Base-by-base conservation (phyloP, 2,329 filamentous ascomycete species). In the Rachicladosporium sp. region DNA sequence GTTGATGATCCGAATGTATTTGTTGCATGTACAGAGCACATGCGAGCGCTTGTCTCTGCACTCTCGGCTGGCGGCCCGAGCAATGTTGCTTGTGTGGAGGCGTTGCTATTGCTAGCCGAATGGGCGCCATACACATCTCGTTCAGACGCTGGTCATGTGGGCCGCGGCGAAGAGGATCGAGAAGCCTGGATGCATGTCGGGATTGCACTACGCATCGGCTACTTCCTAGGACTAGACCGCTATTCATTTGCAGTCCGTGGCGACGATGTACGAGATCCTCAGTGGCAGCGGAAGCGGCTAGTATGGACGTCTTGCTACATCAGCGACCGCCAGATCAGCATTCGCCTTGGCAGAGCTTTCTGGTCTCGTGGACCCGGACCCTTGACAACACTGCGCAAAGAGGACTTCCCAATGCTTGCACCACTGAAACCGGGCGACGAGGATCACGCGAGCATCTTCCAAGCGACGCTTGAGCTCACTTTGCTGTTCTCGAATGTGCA, bases 141-240 rank as follows among this genome's bases (percentile, higher is more conserved):
- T 4, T 70, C 70, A 2, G 65, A 71, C 29, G 73, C 74, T 27
- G 75, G 75, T 29, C 68, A 73, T 19, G 76, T 84, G 12, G 80
- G 80, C 0, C 70, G 79, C 40, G 80, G 80, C 6, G 80, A 84
- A 55, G 80, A 84, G 53, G 80, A 85, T 49, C 72, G 80, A 33
- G 78, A 80, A 23, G 78, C 79, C 0, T 85, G 80, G 80, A 84
- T 84, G 79, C 76, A 83, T 49, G 78, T 83, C 4, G 80, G 80
- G 1, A 70, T 80, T 12, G 80, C 80, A 3, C 61, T 85, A 5
- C 70, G 80, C 5, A 72, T 82, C 2, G 80, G 74, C 0, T 84
- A 84, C 53, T 80, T 80, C 37, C 71, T 83, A 10, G 75, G 76
- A 1, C 65, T 85, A 11, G 80, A 85, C 52, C 69, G 76, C 43